Evolutionary conservation across 352 stramenopile species (phyloP), one percentile per base, ranked within the genome.

Genomic region (Globisporangium cystogenes): DNA sequence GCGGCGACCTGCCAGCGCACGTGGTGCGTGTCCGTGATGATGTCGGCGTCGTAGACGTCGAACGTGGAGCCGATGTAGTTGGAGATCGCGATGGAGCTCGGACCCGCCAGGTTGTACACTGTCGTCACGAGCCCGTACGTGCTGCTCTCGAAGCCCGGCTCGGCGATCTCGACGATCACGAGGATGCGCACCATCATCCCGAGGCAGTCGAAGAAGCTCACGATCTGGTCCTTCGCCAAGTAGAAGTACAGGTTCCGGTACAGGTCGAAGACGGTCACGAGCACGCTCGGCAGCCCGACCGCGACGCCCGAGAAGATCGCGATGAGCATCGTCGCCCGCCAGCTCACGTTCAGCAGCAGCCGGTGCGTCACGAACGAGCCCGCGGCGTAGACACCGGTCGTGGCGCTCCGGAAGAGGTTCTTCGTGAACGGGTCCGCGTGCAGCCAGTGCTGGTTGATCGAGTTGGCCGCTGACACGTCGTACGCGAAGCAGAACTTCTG

Each of bases 101-200:
- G 83, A 11, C 79, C 70, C 5, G 79, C 77, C 26, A 91, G 70
- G 55, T 90, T 93, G 68, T 82, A 76, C 14, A 86, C 71, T 1
- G 80, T 89, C 46, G 82, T 93, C 44, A 91, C 68, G 18, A 91
- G 60, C 3, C 70, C 75, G 55, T 93, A 93, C 5, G 76, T 87
- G 23, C 77, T 81, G 57, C 77, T 88, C 57, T 93, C 82, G n/a
- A 82, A 75, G 1, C 78, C 76, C 7, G 77, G 65, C 48, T 91
- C 81, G 4, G 78, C 74, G 47, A 93, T 86, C 54, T 93, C 73
- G 24, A 93, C 72, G 16, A 86, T 82, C 29, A 87, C 76, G n/a
- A 87, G 68, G 50, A 86, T 83, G 10, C 74, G 64, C n/a, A 91
- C 67, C 52, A 93, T 86, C 67, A 89, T 85, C 0, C 67, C 70